Evolutionary conservation across 1,284 basidiomycete species (phyloP).

Genomic region (Apiotrichum domesticum): DNA sequence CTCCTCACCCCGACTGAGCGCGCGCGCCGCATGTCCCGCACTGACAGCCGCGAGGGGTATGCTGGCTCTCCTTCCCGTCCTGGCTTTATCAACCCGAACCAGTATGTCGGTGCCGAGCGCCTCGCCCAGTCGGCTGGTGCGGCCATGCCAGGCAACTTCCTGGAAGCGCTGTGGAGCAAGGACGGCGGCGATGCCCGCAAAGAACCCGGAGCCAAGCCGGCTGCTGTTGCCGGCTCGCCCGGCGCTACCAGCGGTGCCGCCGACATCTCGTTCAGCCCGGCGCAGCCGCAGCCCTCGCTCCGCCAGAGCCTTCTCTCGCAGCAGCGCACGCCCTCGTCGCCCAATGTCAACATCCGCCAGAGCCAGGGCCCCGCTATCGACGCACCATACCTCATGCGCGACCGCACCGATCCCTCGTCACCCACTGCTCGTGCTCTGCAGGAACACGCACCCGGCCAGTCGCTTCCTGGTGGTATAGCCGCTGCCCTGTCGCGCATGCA

Average conservation of each 20-base stretch:
- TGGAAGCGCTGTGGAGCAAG: conserved; percentile 41
- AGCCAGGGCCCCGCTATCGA: conserved; percentile 16
- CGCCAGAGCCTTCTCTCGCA: conserved; percentile 34
- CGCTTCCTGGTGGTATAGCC: conserved; percentile 44
- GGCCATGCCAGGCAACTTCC: conserved; percentile 37
- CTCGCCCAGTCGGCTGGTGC: conserved; percentile 45
- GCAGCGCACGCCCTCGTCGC: conserved; percentile 20
- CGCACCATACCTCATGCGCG: conserved; percentile 29
- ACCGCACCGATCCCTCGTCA: conserved; percentile 28
- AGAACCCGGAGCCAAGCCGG: not conserved
- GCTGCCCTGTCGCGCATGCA: conserved; percentile 44
- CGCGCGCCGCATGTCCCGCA: conserved; percentile 65
- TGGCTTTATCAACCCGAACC: conserved; percentile 21
- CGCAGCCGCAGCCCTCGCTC: conserved; percentile 19
- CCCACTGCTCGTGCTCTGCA: conserved; percentile 36
- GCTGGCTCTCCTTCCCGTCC: conserved; percentile 25
- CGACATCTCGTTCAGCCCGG: conserved; percentile 29
- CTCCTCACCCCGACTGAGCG: conserved; percentile 77
- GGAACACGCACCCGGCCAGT: conserved; percentile 45
- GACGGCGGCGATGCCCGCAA: conserved; percentile 40
- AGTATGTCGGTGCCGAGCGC: conserved; percentile 23
- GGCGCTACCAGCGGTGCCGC: not conserved
- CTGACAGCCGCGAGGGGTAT: conserved; percentile 37
- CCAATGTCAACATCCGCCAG: conserved; percentile 6
- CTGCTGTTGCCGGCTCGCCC: not conserved